phyloP scores from a whole-genome alignment of 495 filamentous ascomycete species.

The Coniosporium apollinis region DNA sequence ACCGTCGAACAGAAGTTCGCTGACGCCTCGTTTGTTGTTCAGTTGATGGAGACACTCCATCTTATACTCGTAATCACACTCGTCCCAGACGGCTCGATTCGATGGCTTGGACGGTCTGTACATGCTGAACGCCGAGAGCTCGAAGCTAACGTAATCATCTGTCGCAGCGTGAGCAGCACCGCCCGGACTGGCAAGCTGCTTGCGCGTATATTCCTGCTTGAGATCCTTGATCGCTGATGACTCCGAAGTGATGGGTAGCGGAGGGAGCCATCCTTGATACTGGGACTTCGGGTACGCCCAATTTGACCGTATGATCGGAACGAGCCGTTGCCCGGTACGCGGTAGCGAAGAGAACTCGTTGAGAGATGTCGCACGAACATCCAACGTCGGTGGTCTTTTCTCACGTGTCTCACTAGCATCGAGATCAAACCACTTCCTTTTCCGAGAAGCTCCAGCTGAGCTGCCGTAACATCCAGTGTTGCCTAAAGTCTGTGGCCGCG shows the following conservation, averaged over 20 bases:
- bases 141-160: slow-evolving; percentile 7
- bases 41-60: slow-evolving; percentile 13
- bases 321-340: no score
- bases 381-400: no score
- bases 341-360: no score
- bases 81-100: not conserved
- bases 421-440: no score
- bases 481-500: no score
- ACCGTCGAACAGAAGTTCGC: slow-evolving; percentile 35
- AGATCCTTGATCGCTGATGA: slow-evolving; percentile 1
- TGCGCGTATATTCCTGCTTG: not conserved
- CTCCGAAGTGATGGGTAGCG: slow-evolving; percentile 1
- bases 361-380: no score
- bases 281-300: slow-evolving; percentile 4
- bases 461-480: no score
- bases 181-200: not conserved
- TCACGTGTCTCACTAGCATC: no score
- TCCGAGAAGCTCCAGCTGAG: no score
- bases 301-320: no score
- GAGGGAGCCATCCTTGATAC: slow-evolving; percentile 3
- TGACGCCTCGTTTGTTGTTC: slow-evolving; percentile 1
- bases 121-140: slow-evolving; percentile 15
- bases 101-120: slow-evolving; percentile 4
- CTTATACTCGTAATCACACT: slow-evolving; percentile 3
- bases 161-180: not conserved